Percentiles rank a stretch among this genome's conserved stretches.
Evolutionary conservation across 2,329 filamentous ascomycete species (phyloP).

Genomic region (Ophiostoma ulmi): DNA sequence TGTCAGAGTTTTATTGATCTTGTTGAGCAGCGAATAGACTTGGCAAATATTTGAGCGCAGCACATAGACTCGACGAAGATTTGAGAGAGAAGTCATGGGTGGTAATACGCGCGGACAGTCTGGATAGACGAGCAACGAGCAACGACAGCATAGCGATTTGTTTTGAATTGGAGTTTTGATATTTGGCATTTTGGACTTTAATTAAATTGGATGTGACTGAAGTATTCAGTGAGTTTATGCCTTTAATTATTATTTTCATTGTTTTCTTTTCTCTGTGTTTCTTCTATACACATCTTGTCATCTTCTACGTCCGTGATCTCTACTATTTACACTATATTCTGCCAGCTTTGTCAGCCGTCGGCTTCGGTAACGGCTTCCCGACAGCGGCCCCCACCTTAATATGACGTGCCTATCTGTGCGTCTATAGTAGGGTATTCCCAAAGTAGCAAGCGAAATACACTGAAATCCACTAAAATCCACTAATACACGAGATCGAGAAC

Average conservation of each 20-base stretch:
- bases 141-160: conserved; percentile 2
- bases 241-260: not conserved
- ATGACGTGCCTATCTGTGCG: not conserved
- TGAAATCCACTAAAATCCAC: too few relatives aligned
- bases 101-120: not conserved
- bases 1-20: conserved; percentile 49
- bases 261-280: not conserved
- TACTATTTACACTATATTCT: not conserved
- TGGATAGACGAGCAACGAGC: not conserved
- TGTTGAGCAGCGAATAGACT: not conserved
- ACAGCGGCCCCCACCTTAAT: not conserved
- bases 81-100: not conserved
- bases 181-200: not conserved
- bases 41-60: too few relatives aligned
- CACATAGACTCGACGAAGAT: not conserved
- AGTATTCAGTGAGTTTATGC: too few relatives aligned
- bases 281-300: not conserved
- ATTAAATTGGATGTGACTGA: too few relatives aligned
- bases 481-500: not conserved
- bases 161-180: not conserved
- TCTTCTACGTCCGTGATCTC: not conserved
- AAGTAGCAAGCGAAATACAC: too few relatives aligned
- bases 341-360: not conserved
- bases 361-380: not conserved
- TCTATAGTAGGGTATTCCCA: too few relatives aligned